Base-by-base conservation (phyloP, 164 flowering plant species). In the Cinnamomum micranthum region DNA sequence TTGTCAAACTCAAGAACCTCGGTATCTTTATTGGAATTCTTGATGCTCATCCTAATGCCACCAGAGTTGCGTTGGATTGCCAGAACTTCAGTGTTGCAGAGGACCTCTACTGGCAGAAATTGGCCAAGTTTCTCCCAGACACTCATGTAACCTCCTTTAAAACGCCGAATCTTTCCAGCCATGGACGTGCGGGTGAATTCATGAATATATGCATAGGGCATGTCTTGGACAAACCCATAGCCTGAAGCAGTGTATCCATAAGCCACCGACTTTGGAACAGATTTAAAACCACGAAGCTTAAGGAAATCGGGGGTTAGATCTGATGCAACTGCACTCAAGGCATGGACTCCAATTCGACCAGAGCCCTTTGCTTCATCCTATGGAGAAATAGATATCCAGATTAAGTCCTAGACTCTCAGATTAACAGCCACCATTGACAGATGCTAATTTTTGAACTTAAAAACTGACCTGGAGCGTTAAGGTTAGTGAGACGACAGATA, bases 201-300 rank as follows among this genome's bases (percentile, higher is more conserved):
- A 66, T 92, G 94, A 74, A 92, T 82, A 79, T 90, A 92, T 25
- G 94, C 97, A 80, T 90, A 92, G 41, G 97, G 92, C 94, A 92
- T 90, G 80, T 92, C 97, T 78, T 89, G 91, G 68, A 88, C 87
- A 77, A 86, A 92, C 17, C 97, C 97, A 77, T 90, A 92, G 2
- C 97, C 97, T 11, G 97, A 92, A 70, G 97, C 97, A 12, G 92
- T 90, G 79, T 85, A 91, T 51, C 97, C 97, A 83, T 88, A 90
- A 35, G 88, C 89, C 69, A 91, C 97, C 2, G 94, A 88, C 77
- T 90, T 88, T 0, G 97, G 93, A 66, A 90, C 87, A 41, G 88
- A 80, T 63, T 84, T 82, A 1, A 88, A 65, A 35, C 93, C 93
- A 72, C 70, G 86, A 33, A 33, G 75, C 74, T 87, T 80, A 67